Base-by-base conservation (phyloP, 352 stramenopile genomes). In the Elongisporangium undulatum region DNA sequence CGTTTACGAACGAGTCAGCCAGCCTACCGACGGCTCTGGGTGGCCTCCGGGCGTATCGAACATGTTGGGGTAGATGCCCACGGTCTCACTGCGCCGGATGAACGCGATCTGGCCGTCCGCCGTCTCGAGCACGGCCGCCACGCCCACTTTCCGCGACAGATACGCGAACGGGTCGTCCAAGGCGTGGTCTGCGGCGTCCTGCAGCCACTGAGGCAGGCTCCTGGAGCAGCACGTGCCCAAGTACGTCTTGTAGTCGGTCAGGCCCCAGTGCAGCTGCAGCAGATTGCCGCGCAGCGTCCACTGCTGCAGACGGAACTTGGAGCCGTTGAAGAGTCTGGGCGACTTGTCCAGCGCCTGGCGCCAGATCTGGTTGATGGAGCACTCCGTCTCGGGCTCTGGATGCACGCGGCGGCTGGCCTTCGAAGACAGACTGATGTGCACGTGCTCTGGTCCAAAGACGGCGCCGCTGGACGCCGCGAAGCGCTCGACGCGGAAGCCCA, bases 161-260 rank as follows among this genome's bases (percentile, higher is more conserved):
- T 83, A 92, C 52, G 75, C 74, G 48, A 77, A 78, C n/a, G 21
- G 41, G 52, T 89, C 60, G 26, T 24, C 57, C 0, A 65, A 38
- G n/a, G 17, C 24, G 4, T 67, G 29, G 29, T 15, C 29, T 41
- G 29, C 23, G 16, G 71, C 71, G 39, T 87, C 82, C 12, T 19
- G 19, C 9, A 79, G 61, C 48, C 92, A 64, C 48, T 59, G 61
- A 15, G 53, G 51, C 5, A 74, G 66, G 12, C 74, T 64, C 3
- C 71, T 56, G 29, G 83, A 85, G 62, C 75, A 88, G 64, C 85
- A 95, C 41, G 74, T 87, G 49, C 80, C 80, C 53, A 95, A 26
- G 53, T 93, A 93, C 56, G 84, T 75, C 26, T 80, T 82, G 68
- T 95, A 95, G 64, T 89, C 75, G 0, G 78, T 89, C 17, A 91